phyloP scores from a whole-genome alignment of 2,329 filamentous ascomycete species.

The Ophiosphaerella herpotricha region DNA sequence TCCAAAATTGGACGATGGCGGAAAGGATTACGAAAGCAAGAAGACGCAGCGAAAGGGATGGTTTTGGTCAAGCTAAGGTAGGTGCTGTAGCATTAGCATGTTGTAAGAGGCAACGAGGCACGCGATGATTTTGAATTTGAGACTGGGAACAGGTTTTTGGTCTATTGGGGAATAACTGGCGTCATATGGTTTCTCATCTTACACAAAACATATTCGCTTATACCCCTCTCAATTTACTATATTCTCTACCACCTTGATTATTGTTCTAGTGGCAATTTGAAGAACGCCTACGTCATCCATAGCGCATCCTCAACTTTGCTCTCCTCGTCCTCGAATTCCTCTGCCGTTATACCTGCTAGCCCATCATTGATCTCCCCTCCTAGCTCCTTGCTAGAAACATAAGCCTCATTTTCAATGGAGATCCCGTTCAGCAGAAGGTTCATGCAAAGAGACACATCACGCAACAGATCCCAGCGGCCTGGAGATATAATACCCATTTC shows the following conservation, averaged over 20 bases:
- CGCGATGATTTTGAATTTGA: too few species aligned
- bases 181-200: too few species aligned
- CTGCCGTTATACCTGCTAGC: neutral
- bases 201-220: too few species aligned
- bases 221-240: too few species aligned
- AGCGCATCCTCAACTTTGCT: neutral
- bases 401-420: neutral
- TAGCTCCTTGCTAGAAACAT: neutral
- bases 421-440: neutral
- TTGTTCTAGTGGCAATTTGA: too few species aligned
- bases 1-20: neutral
- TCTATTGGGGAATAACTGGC: too few species aligned
- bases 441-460: neutral
- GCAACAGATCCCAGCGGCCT: neutral
- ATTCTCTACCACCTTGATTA: too few species aligned
- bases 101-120: too few species aligned
- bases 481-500: conserved; percentile 2
- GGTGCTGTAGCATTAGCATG: too few species aligned
- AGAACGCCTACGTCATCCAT: too few species aligned
- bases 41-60: conserved; percentile 29
- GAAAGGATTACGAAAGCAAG: conserved; percentile 9
- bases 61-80: conserved; percentile 37
- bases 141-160: too few species aligned
- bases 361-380: neutral
- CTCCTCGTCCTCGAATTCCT: neutral